A percentile compares a stretch with the other conserved stretches of the same genome.
Conservation (phyloP, 2,329 filamentous ascomycete species). For the Pseudogymnoascus sp. region DNA sequence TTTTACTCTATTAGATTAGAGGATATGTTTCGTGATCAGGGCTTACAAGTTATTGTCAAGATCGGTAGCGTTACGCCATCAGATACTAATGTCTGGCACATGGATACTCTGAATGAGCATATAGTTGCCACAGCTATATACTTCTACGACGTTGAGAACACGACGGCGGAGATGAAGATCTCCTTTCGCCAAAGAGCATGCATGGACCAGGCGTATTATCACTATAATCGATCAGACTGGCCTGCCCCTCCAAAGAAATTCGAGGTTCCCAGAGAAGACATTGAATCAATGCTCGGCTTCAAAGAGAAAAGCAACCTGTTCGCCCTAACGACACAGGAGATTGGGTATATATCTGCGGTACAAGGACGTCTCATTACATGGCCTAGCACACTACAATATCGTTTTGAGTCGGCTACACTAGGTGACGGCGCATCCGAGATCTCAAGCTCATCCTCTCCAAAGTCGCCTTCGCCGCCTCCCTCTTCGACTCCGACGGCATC, state of each 20-base stretch:
- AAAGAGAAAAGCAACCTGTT: slow-evolving; percentile 8
- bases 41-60: slow-evolving; percentile 41
- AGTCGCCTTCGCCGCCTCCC: slow-evolving; percentile 55
- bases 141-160: slow-evolving; percentile 40
- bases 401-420: slow-evolving; percentile 42
- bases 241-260: background rate
- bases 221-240: background rate
- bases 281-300: background rate
- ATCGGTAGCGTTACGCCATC: slow-evolving; percentile 46
- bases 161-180: slow-evolving; percentile 32
- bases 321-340: slow-evolving; percentile 28
- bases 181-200: slow-evolving; percentile 28
- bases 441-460: slow-evolving; percentile 55
- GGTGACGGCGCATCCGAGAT: slow-evolving; percentile 54
- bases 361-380: slow-evolving; percentile 36
- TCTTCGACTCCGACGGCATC: slow-evolving; percentile 64
- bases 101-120: slow-evolving; percentile 43
- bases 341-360: slow-evolving; percentile 30
- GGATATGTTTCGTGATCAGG: background rate
- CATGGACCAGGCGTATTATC: background rate
- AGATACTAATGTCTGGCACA: slow-evolving; percentile 36
- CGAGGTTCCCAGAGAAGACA: background rate
- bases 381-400: slow-evolving; percentile 39
- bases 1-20: background rate
- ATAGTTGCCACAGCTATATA: slow-evolving; percentile 44